Base-by-base conservation (phyloP, 176 grass and related monocot genomes). In the Ensete glaucum region DNA sequence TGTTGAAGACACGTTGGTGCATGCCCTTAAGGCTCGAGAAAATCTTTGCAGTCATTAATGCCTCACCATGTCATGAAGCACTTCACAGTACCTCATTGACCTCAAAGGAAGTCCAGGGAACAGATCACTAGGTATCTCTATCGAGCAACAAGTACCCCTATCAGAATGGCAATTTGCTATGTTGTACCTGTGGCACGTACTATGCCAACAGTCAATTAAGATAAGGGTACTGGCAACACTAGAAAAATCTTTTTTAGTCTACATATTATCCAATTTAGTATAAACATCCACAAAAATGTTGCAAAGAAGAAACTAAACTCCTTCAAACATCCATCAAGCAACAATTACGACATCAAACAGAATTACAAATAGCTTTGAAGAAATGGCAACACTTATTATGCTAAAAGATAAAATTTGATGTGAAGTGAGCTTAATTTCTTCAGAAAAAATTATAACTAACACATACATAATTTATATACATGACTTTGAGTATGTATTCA, bases 321-420 rank as follows among this genome's bases (percentile, higher is more conserved):
- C 9, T 3, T 64, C 25, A 64, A 1, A 64, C 8, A 24, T 0
- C 8, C n/a, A 64, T 64, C 62, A 64, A 64, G 20, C 11, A 64
- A 10, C 4, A 2, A 64, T 25, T 64, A 64, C 62, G 21, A 10
- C 9, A 25, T 24, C 13, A 57, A 57, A 57, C 13, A 57, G 13
- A 57, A 17, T 15, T 57, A 16, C 13, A 57, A 17, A 57, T 57
- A 57, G 55, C 55, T 57, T 57, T 57, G 14, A 57, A 57, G 55
- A 14, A 16, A 60, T 60, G 57, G 17, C 57, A 60, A n/a, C n/a
- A 26, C 24, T 0, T 8, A 22, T 2, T 43, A 24, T 67, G 11
- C 26, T 43, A 67, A 67, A 67, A 67, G 64, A 14, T 29, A 43
- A 67, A 43, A 29, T 67, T 67, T 67, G 64, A 67, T 43, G 34